These are phyloP conservation scores for Stygiomarasmius scandens DNA, from an alignment of 1,284 basidiomycete species.

Conservation along the genomic window DNA sequence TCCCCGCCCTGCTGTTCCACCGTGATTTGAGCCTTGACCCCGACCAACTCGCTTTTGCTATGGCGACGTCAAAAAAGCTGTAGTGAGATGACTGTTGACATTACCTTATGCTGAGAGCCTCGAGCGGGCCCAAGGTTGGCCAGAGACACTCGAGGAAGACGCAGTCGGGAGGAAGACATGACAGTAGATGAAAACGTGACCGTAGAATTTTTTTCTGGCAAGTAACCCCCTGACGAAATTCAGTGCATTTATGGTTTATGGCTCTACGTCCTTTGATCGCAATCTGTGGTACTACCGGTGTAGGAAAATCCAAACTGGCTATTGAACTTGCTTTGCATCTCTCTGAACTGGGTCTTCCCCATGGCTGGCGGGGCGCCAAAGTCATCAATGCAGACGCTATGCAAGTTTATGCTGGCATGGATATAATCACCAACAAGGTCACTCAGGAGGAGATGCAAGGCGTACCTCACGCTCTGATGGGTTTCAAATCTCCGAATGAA, in stretches of 20 bases:
- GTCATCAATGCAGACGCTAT: slow-evolving; percentile 97
- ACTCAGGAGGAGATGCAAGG: slow-evolving; percentile 77
- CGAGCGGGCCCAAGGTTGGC: slow-evolving; percentile 65
- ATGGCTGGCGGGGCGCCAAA: slow-evolving; percentile 60
- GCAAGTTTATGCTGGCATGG: slow-evolving; percentile 95
- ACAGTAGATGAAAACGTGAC: too few relatives aligned
- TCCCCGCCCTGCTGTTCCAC: slow-evolving; percentile 91
- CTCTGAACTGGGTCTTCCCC: slow-evolving; percentile 33
- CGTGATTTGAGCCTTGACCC: slow-evolving; percentile 88
- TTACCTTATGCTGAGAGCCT: slow-evolving; percentile 65
- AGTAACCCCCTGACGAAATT: too few relatives aligned
- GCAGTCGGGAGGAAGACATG: slow-evolving; percentile 28
- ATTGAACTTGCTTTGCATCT: slow-evolving; percentile 82
- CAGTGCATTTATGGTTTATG: slow-evolving; percentile 25
- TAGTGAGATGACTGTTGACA: slow-evolving; percentile 17
- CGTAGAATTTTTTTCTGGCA: too few relatives aligned
- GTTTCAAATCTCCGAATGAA: slow-evolving; percentile 81
- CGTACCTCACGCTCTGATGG: slow-evolving; percentile 89
- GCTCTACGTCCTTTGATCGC: slow-evolving; percentile 68
- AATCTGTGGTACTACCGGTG: slow-evolving; percentile 94
- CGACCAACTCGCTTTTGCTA: slow-evolving; percentile 94
- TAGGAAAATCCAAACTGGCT: slow-evolving; percentile 94
- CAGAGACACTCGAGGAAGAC: slow-evolving; percentile 48
- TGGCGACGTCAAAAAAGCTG: background rate
- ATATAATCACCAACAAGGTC: slow-evolving; percentile 96